These are phyloP conservation scores for Hymenoscyphus salicellus DNA, from an alignment of 2,329 filamentous ascomycete genomes.

Conservation along the genomic window DNA sequence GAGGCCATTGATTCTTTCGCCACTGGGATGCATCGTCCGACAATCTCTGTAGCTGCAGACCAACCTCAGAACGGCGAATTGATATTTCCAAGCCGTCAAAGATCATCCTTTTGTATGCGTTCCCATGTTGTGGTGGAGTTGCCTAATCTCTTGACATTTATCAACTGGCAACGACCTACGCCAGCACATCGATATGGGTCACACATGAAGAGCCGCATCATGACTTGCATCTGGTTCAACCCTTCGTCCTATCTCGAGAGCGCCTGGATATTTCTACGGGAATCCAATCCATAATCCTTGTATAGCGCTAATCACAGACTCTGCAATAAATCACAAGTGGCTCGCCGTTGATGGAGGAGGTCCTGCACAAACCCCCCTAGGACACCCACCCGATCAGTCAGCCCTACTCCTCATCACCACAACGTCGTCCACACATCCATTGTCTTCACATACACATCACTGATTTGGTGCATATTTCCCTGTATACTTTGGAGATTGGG, in stretches of 20 bases:
- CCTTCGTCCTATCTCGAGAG: slow-evolving; percentile 42
- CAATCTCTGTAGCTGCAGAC: slow-evolving; percentile 35
- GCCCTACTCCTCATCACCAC: slow-evolving; percentile 37
- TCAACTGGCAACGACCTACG: slow-evolving; percentile 80
- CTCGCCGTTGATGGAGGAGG: slow-evolving; percentile 52
- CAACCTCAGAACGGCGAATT: slow-evolving; percentile 33
- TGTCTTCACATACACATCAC: slow-evolving; percentile 33
- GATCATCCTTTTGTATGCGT: slow-evolving; percentile 37
- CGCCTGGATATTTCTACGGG: slow-evolving; percentile 31
- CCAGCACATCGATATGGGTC: slow-evolving; percentile 86
- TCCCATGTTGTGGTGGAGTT: slow-evolving; percentile 56
- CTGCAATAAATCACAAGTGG: slow-evolving; percentile 64
- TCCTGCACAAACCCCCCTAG: slow-evolving; percentile 36
- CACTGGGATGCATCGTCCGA: slow-evolving; percentile 34
- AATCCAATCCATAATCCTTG: slow-evolving; percentile 35
- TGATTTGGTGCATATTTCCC: slow-evolving; percentile 37
- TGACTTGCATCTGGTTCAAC: slow-evolving; percentile 36
- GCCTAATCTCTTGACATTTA: slow-evolving; percentile 60
- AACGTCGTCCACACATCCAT: slow-evolving; percentile 35
- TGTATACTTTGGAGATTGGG: slow-evolving; percentile 48
- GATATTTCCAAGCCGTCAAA: slow-evolving; percentile 32
- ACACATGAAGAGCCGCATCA: slow-evolving; percentile 64
- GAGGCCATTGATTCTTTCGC: slow-evolving; percentile 33
- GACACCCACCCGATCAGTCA: slow-evolving; percentile 35
- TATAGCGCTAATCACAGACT: slow-evolving; percentile 35